Conservation (phyloP, 2,329 filamentous ascomycete species). For the Aschersonia sp. region DNA sequence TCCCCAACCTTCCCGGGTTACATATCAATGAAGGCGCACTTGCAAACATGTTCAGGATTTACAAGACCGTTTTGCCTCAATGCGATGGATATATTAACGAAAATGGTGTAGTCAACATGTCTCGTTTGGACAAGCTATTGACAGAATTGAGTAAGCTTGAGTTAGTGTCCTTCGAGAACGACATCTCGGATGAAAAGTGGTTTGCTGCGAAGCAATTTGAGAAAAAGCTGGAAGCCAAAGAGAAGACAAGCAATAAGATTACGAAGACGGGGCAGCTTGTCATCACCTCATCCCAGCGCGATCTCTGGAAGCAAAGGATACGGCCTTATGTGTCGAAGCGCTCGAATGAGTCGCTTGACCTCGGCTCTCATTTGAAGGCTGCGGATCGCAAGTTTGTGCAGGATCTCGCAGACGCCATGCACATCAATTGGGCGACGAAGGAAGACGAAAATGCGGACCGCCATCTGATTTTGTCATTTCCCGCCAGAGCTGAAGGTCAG, state of each 20-base stretch:
- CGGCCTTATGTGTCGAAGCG: slow-evolving; percentile 70
- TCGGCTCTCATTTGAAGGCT: slow-evolving; percentile 59
- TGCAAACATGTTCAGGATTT: slow-evolving; percentile 93
- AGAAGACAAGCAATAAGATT: slow-evolving; percentile 38
- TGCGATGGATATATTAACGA: slow-evolving; percentile 95
- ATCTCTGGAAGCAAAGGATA: slow-evolving; percentile 65
- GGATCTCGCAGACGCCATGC: slow-evolving; percentile 55
- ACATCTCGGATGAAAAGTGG: slow-evolving; percentile 82
- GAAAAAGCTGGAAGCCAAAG: slow-evolving; percentile 44
- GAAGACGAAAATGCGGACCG: slow-evolving; percentile 41
- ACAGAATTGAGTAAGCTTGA: slow-evolving; percentile 81
- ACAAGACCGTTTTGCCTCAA: slow-evolving; percentile 78
- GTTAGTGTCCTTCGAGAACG: slow-evolving; percentile 81
- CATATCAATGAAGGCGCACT: slow-evolving; percentile 98
- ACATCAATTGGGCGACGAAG: slow-evolving; percentile 41
- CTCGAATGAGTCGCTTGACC: slow-evolving; percentile 49
- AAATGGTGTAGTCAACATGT: slow-evolving; percentile 77
- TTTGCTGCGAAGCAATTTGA: slow-evolving; percentile 72
- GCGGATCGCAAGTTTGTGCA: slow-evolving; percentile 88
- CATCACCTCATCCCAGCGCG: slow-evolving; percentile 67
- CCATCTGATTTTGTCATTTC: slow-evolving; percentile 35
- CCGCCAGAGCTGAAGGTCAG: slow-evolving; percentile 9
- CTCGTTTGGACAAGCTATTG: slow-evolving; percentile 62
- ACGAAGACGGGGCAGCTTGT: slow-evolving; percentile 46
- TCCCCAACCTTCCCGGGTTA: slow-evolving; percentile 87